A percentile compares a stretch with the other conserved stretches of the same genome.
Conservation (phyloP, 2,329 filamentous ascomycete species). For the Amphichorda felina region DNA sequence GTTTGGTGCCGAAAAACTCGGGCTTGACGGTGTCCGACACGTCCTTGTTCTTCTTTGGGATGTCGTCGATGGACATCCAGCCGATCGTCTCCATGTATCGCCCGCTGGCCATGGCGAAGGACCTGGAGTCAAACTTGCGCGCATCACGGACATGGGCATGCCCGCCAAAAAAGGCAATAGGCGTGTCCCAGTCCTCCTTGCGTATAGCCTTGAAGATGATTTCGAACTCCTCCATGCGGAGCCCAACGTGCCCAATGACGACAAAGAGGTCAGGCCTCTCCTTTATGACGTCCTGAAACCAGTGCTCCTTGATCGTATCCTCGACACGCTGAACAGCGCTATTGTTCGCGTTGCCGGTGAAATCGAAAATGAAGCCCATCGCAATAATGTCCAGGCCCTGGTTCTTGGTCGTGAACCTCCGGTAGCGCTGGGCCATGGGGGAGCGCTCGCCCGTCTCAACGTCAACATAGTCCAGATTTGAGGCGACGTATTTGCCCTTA, state of each 20-base stretch:
- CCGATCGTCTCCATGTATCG: constrained; percentile 93
- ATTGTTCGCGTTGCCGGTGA: constrained; percentile 83
- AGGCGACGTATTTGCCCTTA: constrained; percentile 69
- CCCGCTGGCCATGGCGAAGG: constrained; percentile 74
- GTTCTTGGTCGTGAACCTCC: constrained; percentile 86
- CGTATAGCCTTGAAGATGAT: constrained; percentile 70
- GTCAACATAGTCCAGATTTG: constrained; percentile 82
- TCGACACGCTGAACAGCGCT: constrained; percentile 72
- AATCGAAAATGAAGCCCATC: constrained; percentile 93
- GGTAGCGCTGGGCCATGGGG: constrained; percentile 71
- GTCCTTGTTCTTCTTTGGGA: constrained; percentile 20
- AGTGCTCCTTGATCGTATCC: constrained; percentile 68
- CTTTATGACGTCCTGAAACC: constrained; percentile 81
- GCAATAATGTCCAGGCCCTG: constrained; percentile 74
- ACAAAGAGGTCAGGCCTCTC: constrained; percentile 82
- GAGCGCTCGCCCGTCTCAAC: constrained; percentile 57
- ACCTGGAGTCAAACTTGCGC: constrained; percentile 62
- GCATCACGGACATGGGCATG: constrained; percentile 86
- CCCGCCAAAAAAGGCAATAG: constrained; percentile 86
- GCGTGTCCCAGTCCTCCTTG: constrained; percentile 62
- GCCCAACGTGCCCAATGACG: constrained; percentile 73
- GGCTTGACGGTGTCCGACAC: constrained; percentile 11
- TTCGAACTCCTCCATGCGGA: constrained; percentile 70
- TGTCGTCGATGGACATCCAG: constrained; percentile 75
- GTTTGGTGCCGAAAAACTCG: constrained; percentile 10